Base-by-base conservation (phyloP, 1,139 yeast genomes). In the Suhomyces bokatorum region DNA sequence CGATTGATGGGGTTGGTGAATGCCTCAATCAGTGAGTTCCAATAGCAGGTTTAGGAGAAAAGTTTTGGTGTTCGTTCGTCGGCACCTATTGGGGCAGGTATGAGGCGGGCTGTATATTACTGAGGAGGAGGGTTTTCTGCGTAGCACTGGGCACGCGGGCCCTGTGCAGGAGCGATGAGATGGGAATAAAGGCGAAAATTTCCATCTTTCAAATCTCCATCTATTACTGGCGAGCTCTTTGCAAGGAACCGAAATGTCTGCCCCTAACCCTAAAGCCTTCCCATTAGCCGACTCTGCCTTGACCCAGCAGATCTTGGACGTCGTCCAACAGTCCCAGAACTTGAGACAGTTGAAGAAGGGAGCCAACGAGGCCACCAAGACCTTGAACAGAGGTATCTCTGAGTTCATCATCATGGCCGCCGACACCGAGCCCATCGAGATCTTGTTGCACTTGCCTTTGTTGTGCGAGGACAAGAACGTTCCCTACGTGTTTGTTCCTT, bases 371-470 rank as follows among this genome's bases (percentile, higher is more conserved):
- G 96, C 99, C 62, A 95, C 99, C 78, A 93, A 95, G 82, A 93
- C 99, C 62, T 83, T 93, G 76, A 93, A 95, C 87, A 89, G 99
- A 80, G 99, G 99, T 83, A 93, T 95, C 66, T 87, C 97, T 62
- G 99, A 93, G 78, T 93, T 95, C 81, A 91, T 95, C 74, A 89
- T 95, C 77, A 90, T 95, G 97, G 99, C 99, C 60, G 99, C 99
- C 62, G 99, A 95, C 70, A 89, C 99, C 62, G 97, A 93, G 74
- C 99, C 99, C 62, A 91, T 95, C 66, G 99, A 95, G 78, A 93
- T 95, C 71, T 85, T 95, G 69, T 84, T 95, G 71, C 99, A 95
- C 73, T 81, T 95, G 72, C 99, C 99, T 43, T 83, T 95, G 63
- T 80, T 95, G 64, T 93, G 99, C 75, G 99, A 93, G 77, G 99